A percentile compares a stretch with the other conserved stretches of the same genome.
Evolutionary conservation across 2,329 filamentous ascomycete species (phyloP).

Genomic region (Pezicula carpinea): DNA sequence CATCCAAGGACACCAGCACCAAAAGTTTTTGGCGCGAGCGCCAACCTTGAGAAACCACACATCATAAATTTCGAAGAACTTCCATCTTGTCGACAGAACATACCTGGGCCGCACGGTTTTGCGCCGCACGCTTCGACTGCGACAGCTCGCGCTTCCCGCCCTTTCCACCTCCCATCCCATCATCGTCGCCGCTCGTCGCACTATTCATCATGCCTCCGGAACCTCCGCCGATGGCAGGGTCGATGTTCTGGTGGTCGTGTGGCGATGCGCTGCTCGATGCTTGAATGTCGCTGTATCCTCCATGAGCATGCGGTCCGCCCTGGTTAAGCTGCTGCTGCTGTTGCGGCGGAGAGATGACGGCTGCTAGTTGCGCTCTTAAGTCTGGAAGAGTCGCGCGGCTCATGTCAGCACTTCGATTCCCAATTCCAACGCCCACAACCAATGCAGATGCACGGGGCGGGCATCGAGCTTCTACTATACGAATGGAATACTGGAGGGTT

Average conservation of each 20-base stretch:
- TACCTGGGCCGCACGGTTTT: constrained; percentile 96
- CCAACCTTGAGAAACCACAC: constrained; percentile 7
- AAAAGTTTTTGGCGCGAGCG: constrained; percentile 16
- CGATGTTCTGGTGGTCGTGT: constrained; percentile 29
- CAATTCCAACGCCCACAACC: background rate
- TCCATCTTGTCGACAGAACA: constrained; percentile 26
- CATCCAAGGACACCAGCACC: constrained; percentile 26
- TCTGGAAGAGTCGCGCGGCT: constrained; percentile 22
- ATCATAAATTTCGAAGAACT: no score
- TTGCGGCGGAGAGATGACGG: constrained; percentile 22
- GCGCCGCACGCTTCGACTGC: constrained; percentile 91
- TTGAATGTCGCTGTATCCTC: constrained; percentile 27
- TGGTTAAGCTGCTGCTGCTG: constrained; percentile 12
- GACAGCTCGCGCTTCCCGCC: constrained; percentile 83
- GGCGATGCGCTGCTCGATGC: constrained; percentile 26
- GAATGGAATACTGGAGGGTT: constrained; percentile 4
- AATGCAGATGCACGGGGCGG: background rate
- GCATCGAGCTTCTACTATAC: background rate
- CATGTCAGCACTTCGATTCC: constrained; percentile 24
- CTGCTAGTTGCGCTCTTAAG: constrained; percentile 30
- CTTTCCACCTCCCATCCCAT: constrained; percentile 51
- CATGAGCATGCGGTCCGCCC: constrained; percentile 12
- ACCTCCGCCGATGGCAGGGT: constrained; percentile 27
- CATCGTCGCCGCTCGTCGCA: constrained; percentile 26
- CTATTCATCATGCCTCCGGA: constrained; percentile 24